Base-by-base conservation (phyloP, 768 basidiomycete species). In the Leccinum rimulosum region DNA sequence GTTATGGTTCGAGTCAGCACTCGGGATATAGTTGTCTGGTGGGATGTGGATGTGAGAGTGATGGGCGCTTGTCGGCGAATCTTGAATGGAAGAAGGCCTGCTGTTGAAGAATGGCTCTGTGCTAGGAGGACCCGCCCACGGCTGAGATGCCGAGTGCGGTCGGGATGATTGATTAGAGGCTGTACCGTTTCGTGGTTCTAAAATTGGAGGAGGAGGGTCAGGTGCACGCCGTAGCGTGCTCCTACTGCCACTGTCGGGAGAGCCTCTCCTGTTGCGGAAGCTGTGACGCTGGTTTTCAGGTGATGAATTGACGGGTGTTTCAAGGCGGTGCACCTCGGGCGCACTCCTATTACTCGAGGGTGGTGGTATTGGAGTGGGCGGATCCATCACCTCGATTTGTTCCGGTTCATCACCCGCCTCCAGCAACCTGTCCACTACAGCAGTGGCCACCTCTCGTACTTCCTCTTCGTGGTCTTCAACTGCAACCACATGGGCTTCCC, bases 1-100 rank as follows among this genome's bases (percentile, higher is more conserved):
- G 19, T 72, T 67, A 10, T 73, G 72, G 57, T 77, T 72, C 0
- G 72, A 58, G 14, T 73, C 77, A 38, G 60, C 78, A 50, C n/a
- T 74, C 0, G 84, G 83, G 55, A 84, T 82, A 57, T 73, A 84
- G 5, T 73, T 75, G n/a, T 84, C 83, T 0, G 80, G 81, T 7
- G 76, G 81, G 9, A 79, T 51, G 9, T 70, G 59, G 12, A 74
- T 63, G 2, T 66, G 69, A n/a, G 62, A 15, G 15, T 48, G 61
- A 14, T 52, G 65, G 2, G 59, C 53, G 28, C 57, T 54, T 10
- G 58, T 58, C 2, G 54, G 61, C 0, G 64, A 71, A 31, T 71
- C 65, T 33, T 56, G 73, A 12, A 60, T n/a, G 14, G 70, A 66
- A 10, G 51, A 6, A 3, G 71, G 65, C 40, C 64, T 64, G 43